Conservation (phyloP, 257 asterid genomes). For the Fraxinus americana region DNA sequence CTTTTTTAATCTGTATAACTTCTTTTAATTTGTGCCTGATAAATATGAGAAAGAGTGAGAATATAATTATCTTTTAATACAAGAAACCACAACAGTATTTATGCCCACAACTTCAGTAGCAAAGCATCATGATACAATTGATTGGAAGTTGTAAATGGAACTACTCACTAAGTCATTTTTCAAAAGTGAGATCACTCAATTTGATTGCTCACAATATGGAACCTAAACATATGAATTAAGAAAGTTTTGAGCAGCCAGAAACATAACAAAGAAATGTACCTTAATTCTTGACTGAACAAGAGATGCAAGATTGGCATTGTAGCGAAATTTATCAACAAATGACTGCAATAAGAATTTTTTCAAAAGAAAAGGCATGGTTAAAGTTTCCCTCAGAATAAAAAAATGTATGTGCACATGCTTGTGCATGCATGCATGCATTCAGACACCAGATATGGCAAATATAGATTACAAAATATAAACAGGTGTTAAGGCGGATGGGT, state of each 20-base stretch:
- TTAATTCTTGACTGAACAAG: conserved; percentile 99
- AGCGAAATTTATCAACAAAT: conserved; percentile 94
- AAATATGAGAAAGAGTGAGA: conserved; percentile 24
- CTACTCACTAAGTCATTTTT: background rate
- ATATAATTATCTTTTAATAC: background rate
- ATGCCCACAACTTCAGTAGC: background rate
- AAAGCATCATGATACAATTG: background rate
- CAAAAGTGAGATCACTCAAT: conserved; percentile 16
- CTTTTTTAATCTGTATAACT: too few relatives aligned
- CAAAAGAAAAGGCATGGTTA: conserved; percentile 11
- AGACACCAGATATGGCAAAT: conserved; percentile 10
- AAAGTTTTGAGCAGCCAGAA: conserved; percentile 13
- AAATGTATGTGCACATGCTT: too few relatives aligned
- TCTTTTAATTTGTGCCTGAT: too few relatives aligned
- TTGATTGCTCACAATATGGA: conserved; percentile 2
- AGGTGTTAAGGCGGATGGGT: too few relatives aligned
- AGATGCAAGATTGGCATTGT: conserved; percentile 95
- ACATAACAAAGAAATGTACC: conserved; percentile 45
- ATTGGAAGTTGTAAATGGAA: background rate
- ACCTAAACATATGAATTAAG: background rate
- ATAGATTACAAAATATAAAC: conserved; percentile 8
- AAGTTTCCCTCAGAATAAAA: conserved; percentile 14
- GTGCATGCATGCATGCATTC: background rate
- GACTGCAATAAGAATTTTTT: conserved; percentile 52
- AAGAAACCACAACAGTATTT: background rate